A percentile compares a stretch with the other conserved stretches of the same genome.
phyloP scores from a whole-genome alignment of 352 stramenopile species.

The Stramenopiles sp. region DNA sequence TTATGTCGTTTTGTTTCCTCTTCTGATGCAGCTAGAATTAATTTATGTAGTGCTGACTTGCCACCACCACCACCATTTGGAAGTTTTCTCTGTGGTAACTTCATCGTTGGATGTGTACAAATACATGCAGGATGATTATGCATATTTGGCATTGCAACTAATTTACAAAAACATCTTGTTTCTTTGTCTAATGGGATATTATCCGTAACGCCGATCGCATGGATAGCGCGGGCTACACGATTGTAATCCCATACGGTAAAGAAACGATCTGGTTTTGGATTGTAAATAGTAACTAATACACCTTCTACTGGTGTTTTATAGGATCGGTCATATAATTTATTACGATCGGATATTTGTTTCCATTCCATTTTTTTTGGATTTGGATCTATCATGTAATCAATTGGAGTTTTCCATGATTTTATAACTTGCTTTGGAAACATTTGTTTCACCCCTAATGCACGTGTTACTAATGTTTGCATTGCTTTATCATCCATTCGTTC shows the following conservation, averaged over 20 bases:
- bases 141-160: background rate
- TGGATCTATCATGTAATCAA: conserved; percentile 1
- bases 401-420: background rate
- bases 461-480: background rate
- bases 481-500: background rate
- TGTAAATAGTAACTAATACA: conserved; percentile 2
- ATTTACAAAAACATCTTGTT: conserved; percentile 1
- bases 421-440: background rate
- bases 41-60: background rate
- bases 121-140: background rate
- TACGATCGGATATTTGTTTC: background rate
- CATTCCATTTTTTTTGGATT: background rate
- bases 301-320: background rate
- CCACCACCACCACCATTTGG: background rate
- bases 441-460: background rate
- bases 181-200: conserved; percentile 1
- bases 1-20: background rate
- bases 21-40: background rate
- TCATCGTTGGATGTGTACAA: background rate
- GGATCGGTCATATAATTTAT: background rate
- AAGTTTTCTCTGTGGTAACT: background rate
- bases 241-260: conserved; percentile 6
- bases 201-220: background rate
- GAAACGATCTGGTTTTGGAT: background rate
- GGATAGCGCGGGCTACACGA: background rate